These are phyloP conservation scores for Aspergillus sp. DNA, from an alignment of 2,329 filamentous ascomycete species.

Conservation along the genomic window DNA sequence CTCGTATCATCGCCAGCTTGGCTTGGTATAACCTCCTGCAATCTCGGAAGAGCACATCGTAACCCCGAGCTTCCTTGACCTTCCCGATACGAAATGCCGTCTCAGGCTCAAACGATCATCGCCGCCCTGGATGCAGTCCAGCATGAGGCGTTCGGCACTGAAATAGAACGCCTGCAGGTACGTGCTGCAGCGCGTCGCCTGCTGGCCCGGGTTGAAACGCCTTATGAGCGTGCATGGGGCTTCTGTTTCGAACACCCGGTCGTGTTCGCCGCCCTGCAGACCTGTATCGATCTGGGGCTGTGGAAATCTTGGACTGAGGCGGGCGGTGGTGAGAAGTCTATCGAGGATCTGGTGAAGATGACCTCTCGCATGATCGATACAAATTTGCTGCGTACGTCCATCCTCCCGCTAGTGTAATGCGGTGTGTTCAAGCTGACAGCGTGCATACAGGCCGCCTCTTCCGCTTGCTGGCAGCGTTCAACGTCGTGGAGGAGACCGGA, in stretches of 20 bases:
- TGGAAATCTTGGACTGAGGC: constrained; percentile 29
- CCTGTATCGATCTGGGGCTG: constrained; percentile 28
- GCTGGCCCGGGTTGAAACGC: constrained; percentile 29
- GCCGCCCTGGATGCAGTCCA: constrained; percentile 18
- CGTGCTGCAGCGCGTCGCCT: constrained; percentile 27
- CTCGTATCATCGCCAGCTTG: too few relatives aligned
- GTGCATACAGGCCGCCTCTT: constrained; percentile 23
- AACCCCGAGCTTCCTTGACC: background rate
- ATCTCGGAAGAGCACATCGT: too few relatives aligned
- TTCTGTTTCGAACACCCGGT: constrained; percentile 30
- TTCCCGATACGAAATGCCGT: constrained; percentile 6
- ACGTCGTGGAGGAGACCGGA: constrained; percentile 29
- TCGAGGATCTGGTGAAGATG: constrained; percentile 27
- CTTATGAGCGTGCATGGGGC: constrained; percentile 31
- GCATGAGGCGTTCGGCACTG: constrained; percentile 14
- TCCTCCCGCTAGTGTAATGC: background rate
- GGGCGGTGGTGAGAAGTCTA: constrained; percentile 26
- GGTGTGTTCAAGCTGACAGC: background rate
- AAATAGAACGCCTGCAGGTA: constrained; percentile 23
- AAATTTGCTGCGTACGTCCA: constrained; percentile 26
- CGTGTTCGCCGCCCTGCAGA: constrained; percentile 28
- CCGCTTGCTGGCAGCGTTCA: constrained; percentile 28
- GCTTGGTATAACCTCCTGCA: too few relatives aligned
- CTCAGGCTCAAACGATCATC: constrained; percentile 16
- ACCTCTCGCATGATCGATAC: constrained; percentile 21